phyloP scores from a whole-genome alignment of 257 asterid genomes.

The Datura wrightii region DNA sequence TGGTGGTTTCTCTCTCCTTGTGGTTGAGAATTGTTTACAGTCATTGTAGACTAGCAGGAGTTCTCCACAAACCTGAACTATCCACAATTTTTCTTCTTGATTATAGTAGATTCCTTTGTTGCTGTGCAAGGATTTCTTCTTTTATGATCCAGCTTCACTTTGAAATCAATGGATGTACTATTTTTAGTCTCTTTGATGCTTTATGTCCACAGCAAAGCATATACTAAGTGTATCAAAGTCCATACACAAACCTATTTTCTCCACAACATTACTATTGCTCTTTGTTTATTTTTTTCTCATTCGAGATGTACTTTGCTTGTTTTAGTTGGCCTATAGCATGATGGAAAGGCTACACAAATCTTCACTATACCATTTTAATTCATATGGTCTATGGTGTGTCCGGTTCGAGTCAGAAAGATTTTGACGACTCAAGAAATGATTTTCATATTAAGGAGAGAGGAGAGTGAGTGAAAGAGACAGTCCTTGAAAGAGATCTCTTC shows the following conservation, averaged over 20 bases:
- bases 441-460: not conserved
- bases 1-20: constrained; percentile 34
- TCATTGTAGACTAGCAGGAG: constrained; percentile 39
- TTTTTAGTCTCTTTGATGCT: constrained; percentile 8
- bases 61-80: not conserved
- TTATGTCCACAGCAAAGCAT: not conserved
- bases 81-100: not conserved
- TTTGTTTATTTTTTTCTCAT: not conserved
- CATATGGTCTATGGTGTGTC: not conserved
- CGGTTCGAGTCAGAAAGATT: not conserved
- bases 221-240: not conserved
- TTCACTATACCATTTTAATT: too few species aligned
- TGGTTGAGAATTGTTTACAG: constrained; percentile 14
- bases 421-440: not conserved
- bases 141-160: constrained; percentile 14
- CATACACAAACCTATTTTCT: not conserved
- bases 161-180: not conserved
- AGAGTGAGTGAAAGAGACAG: too few species aligned
- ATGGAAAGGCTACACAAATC: not conserved
- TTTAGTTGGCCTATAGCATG: not conserved
- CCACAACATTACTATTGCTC: not conserved
- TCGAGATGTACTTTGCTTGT: not conserved
- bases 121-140: constrained; percentile 20
- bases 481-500: too few species aligned
- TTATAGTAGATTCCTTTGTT: constrained; percentile 1